phyloP scores from a whole-genome alignment of 2,329 filamentous ascomycete species.

The Botrytis porri region DNA sequence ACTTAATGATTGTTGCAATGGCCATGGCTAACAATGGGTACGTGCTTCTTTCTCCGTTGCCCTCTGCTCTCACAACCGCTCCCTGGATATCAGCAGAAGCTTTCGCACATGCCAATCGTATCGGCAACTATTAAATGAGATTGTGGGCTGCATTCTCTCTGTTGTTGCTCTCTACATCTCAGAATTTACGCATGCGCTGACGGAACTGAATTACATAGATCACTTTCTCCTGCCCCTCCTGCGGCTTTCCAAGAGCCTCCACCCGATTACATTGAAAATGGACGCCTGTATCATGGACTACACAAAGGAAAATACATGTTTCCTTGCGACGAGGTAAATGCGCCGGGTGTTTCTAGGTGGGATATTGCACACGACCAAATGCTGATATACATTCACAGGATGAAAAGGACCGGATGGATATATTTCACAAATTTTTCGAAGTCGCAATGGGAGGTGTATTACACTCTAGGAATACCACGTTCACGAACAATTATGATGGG shows the following conservation, averaged over 20 bases:
- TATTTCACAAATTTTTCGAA: conserved; percentile 74
- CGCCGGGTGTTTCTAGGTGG: background rate
- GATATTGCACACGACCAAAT: background rate
- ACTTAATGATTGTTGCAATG: conserved; percentile 32
- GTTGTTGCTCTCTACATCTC: background rate
- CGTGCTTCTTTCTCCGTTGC: conserved; percentile 23
- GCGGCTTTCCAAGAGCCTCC: conserved; percentile 26
- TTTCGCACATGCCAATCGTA: background rate
- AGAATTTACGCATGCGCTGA: background rate
- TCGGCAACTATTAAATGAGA: background rate
- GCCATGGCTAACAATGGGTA: conserved; percentile 37
- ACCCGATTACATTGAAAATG: conserved; percentile 58
- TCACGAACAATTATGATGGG: conserved; percentile 31
- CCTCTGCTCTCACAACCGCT: background rate
- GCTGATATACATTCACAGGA: conserved; percentile 43
- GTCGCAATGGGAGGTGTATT: conserved; percentile 55
- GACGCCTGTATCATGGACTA: conserved; percentile 66
- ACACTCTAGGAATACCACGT: conserved; percentile 41
- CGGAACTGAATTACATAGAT: conserved; percentile 26
- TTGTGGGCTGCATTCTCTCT: background rate
- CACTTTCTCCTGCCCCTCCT: conserved; percentile 20
- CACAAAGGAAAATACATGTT: conserved; percentile 69
- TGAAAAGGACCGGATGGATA: conserved; percentile 76
- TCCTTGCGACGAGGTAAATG: conserved; percentile 69
- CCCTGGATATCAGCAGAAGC: background rate